Evolutionary conservation across 2,329 filamentous ascomycete species (phyloP), one percentile per base, ranked within the genome.

Genomic region (Madurella fahalii): DNA sequence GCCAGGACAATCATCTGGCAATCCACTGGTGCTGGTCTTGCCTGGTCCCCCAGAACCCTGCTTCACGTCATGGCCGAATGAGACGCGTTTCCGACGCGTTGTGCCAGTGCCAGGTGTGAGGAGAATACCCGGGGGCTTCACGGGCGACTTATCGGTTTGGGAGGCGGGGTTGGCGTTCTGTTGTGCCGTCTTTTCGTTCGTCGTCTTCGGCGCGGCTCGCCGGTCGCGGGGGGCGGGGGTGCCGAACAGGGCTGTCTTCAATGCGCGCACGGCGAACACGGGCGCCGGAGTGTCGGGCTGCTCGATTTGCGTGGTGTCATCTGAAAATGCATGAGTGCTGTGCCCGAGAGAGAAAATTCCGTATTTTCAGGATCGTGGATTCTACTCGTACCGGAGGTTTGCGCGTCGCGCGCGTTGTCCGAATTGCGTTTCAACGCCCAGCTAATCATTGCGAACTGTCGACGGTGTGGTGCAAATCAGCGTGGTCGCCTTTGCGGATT

Each of bases 251-350:
- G 81, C 83, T 61, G 77, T 83, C 62, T 81, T 85, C 64, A 87
- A 73, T 5, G 84, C 84, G 56, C 84, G 78, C 39, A 83, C 83
- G 2, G 83, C 84, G 65, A 87, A 87, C 0, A 86, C 78, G 2
- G 84, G 83, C 0, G 82, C 84, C 7, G 84, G 84, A 15, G 84
- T 87, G 61, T 86, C 83, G 40, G 83, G 83, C 32, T 74, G 74
- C 15, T 86, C 83, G 40, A 79, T 61, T 57, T 78, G 77, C 0
- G 71, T 75, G 46, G 60, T 58, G 40, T 76, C 73, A 43, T 71
- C 72, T 75, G 54, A 18, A 42, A 18, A 32, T 50, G 39, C 58
- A 34, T 55, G n/a, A 58, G 53, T 42, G 7, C 25, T 25, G 7
- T 25, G 25, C 25, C n/a, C n/a, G n/a, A n/a, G n/a, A n/a, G n/a